phyloP scores from a whole-genome alignment of 1,284 basidiomycete genomes.

The Vanrija sp. region DNA sequence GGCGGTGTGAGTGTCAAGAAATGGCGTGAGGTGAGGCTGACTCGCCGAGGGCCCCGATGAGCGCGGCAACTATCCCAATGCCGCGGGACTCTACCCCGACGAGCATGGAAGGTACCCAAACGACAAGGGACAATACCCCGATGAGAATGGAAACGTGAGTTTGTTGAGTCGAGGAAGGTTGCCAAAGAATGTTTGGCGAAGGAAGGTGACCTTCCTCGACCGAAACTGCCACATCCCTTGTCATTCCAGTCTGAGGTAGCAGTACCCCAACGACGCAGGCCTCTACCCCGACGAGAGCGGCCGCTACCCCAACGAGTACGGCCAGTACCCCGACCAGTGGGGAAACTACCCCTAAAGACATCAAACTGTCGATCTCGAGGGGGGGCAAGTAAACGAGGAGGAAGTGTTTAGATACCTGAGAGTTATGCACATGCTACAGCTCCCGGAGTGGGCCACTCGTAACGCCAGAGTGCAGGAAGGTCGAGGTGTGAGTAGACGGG shows the following conservation, averaged over 20 bases:
- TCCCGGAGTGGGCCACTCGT: too few relatives aligned
- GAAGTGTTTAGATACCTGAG: too few relatives aligned
- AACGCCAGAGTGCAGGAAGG: too few relatives aligned
- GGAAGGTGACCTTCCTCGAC: not conserved
- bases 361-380: too few relatives aligned
- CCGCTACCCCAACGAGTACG: not conserved
- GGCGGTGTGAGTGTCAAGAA: too few relatives aligned
- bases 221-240: too few relatives aligned
- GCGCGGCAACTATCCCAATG: not conserved
- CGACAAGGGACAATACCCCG: conserved; percentile 1
- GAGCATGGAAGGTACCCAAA: not conserved
- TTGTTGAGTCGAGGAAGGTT: not conserved
- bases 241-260: too few relatives aligned
- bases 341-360: not conserved
- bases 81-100: not conserved
- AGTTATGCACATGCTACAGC: too few relatives aligned
- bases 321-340: not conserved
- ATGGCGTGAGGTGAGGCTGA: too few relatives aligned
- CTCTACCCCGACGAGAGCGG: not conserved
- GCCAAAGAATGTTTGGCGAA: not conserved
- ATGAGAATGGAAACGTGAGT: conserved; percentile 2
- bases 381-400: too few relatives aligned
- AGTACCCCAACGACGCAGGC: not conserved
- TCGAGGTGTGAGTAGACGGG: too few relatives aligned
- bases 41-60: too few relatives aligned